Evolutionary conservation across 371 early-diverging fungal genomes (phyloP), one percentile per base, ranked within the genome.

Genomic region (Mucor velutinosus): DNA sequence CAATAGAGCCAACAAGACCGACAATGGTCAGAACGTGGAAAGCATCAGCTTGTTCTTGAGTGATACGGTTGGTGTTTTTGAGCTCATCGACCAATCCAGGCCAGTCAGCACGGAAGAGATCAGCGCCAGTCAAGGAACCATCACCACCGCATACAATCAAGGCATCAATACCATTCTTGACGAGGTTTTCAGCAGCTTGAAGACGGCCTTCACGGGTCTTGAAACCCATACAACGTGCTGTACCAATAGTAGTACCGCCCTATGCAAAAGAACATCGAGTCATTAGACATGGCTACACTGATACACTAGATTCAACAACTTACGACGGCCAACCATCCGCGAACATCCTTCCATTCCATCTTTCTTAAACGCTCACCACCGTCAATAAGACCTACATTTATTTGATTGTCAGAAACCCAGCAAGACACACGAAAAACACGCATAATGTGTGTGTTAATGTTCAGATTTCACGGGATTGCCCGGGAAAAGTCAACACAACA

Each of bases 61-160:
- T 86, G 49, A 96, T 79, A 8, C 84, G 83, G 49, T 78, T 81
- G 0, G 67, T 74, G 10, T 76, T 69, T 68, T 93, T 78, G 29
- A 99, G 85, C 67, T 95, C 95, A 39, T 86, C 85, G 2, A 97
- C 74, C 15, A 96, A 85, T 4, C 87, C 86, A 23, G 86, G 86
- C 97, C 99, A 99, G 80, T 99, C 99, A 27, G 91, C 75, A 43
- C 97, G 88, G 77, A 99, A 89, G 47, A 88, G 79, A 75, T 97
- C 94, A 7, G 99, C 99, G 58, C 99, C 99, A 7, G 96, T 97
- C 70, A 99, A 84, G 14, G 96, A 95, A 12, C 99, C 99, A 75
- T 99, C 99, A 62, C 99, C 99, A 65, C 99, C 99, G 71, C 97
- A 92, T 19, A 99, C 95, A 66, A 99, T 87, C 45, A 99, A 80